Conservation (phyloP, 495 filamentous ascomycete genomes). For the Bacidia gigantensis region DNA sequence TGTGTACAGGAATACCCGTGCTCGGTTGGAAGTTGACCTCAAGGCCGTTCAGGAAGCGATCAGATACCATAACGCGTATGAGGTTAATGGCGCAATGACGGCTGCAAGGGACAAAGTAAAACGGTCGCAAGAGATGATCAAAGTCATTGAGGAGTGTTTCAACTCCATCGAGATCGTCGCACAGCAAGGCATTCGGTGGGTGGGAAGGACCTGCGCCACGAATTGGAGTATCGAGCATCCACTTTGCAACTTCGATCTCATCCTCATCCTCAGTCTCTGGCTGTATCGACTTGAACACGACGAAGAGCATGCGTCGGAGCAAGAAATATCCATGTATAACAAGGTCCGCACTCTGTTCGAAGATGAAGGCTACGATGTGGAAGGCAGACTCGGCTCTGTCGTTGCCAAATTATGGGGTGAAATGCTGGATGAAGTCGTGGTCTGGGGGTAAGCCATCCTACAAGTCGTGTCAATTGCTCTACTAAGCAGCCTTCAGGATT, state of each 20-base stretch:
- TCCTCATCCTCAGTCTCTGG: slow-evolving; percentile 98
- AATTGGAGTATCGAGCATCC: slow-evolving; percentile 99
- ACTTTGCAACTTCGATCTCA: slow-evolving; percentile 89
- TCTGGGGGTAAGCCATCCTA: slow-evolving; percentile 68
- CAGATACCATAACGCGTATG: slow-evolving; percentile 91
- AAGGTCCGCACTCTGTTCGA: slow-evolving; percentile 88
- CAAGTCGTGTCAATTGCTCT: slow-evolving; percentile 1
- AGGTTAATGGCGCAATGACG: slow-evolving; percentile 93
- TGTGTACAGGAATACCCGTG: slow-evolving; percentile 86
- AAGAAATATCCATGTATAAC: slow-evolving; percentile 88
- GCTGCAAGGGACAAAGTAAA: slow-evolving; percentile 83
- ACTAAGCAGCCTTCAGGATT: slow-evolving; percentile 56
- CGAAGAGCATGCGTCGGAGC: slow-evolving; percentile 82
- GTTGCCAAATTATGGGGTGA: slow-evolving; percentile 94
- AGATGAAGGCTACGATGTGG: slow-evolving; percentile 68
- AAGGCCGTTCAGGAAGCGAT: slow-evolving; percentile 93
- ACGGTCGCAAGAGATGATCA: slow-evolving; percentile 93
- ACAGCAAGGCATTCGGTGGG: slow-evolving; percentile 90
- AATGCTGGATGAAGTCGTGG: slow-evolving; percentile 96
- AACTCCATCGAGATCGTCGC: slow-evolving; percentile 97
- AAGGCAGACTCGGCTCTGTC: slow-evolving; percentile 77
- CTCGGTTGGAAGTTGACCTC: slow-evolving; percentile 85
- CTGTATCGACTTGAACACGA: slow-evolving; percentile 98
- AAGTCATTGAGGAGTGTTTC: slow-evolving; percentile 94
- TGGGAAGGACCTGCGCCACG: slow-evolving; percentile 86